A percentile compares a stretch with the other conserved stretches of the same genome.
Conservation (phyloP, 371 early-diverging fungal genomes). For the Edhazardia aedis region DNA sequence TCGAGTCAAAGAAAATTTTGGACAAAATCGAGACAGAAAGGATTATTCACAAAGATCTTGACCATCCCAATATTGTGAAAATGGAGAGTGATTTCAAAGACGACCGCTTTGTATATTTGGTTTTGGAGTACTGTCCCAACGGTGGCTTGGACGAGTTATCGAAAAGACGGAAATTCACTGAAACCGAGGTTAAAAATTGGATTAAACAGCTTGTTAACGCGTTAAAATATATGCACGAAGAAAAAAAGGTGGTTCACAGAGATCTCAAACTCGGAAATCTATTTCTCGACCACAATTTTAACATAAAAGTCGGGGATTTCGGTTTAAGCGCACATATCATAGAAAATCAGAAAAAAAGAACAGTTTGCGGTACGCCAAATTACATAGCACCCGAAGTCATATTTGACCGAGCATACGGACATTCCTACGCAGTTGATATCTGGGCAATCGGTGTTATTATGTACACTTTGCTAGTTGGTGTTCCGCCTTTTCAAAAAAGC, state of each 20-base stretch:
- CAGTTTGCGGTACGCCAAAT: constrained; percentile 88
- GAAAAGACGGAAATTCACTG: constrained; percentile 55
- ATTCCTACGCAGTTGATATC: constrained; percentile 80
- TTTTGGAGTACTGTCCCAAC: constrained; percentile 75
- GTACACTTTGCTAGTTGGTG: constrained; percentile 71
- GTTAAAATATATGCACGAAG: constrained; percentile 60
- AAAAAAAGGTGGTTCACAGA: constrained; percentile 61
- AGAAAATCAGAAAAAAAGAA: constrained; percentile 49
- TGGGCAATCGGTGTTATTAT: constrained; percentile 87
- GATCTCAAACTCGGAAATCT: constrained; percentile 88
- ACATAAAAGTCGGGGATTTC: constrained; percentile 83
- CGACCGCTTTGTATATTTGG: constrained; percentile 60
- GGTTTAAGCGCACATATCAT: constrained; percentile 58
- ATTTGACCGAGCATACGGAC: constrained; percentile 57
- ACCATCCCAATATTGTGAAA: constrained; percentile 62
- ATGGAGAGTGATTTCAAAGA: constrained; percentile 67
- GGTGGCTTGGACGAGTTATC: constrained; percentile 59
- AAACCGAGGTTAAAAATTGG: constrained; percentile 65
- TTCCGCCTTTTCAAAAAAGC: constrained; percentile 75
- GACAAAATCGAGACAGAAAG: constrained; percentile 55
- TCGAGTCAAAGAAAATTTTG: constrained; percentile 26
- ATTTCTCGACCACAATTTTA: constrained; percentile 58
- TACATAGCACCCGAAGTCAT: constrained; percentile 92
- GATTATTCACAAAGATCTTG: constrained; percentile 56
- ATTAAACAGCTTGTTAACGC: constrained; percentile 61